phyloP scores from a whole-genome alignment of 2,329 filamentous ascomycete species.

The Sporothrix protearum region DNA sequence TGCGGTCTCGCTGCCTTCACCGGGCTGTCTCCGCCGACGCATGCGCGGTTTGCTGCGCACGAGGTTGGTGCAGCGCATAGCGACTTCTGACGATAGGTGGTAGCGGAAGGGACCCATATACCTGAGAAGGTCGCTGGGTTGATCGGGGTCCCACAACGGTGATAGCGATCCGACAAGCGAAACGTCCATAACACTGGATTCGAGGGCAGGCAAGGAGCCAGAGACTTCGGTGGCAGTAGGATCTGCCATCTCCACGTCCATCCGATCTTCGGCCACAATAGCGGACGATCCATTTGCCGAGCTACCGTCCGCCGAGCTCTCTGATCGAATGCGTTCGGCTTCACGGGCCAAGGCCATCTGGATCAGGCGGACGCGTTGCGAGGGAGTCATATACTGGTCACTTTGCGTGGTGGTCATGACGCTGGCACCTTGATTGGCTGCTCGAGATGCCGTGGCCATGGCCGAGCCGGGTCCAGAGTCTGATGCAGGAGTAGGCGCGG shows the following conservation, averaged over 20 bases:
- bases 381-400: neutral
- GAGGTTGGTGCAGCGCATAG: conserved; percentile 35
- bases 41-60: conserved; percentile 37
- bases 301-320: neutral
- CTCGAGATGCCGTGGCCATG: neutral
- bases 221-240: neutral
- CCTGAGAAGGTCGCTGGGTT: conserved; percentile 30
- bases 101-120: conserved; percentile 30
- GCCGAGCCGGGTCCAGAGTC: neutral
- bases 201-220: neutral
- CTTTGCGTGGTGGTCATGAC: neutral
- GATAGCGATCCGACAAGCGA: conserved; percentile 28
- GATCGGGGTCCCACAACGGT: conserved; percentile 28
- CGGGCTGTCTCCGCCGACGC: conserved; percentile 32
- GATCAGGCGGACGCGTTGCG: neutral
- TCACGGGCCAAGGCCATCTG: conserved; percentile 17
- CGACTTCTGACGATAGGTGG: conserved; percentile 34
- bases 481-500: neutral
- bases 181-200: conserved; percentile 21
- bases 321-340: neutral
- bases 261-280: neutral
- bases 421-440: neutral
- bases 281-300: neutral
- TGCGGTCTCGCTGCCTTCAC: neutral
- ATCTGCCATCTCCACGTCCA: conserved; percentile 15